Conservation (phyloP, 75 land plant species). For the Sequoiadendron giganteum region DNA sequence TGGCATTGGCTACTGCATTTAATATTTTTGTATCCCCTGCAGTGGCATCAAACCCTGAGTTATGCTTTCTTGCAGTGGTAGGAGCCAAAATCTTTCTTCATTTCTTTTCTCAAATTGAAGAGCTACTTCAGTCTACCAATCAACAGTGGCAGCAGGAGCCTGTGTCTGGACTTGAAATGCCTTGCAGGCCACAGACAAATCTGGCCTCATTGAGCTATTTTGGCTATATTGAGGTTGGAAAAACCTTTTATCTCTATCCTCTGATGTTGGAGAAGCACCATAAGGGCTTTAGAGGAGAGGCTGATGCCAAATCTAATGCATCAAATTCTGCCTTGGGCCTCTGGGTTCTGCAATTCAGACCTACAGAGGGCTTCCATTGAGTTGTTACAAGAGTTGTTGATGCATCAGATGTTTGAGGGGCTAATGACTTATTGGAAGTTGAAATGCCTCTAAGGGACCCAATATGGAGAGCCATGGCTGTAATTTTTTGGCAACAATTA, state of each 20-base stretch:
- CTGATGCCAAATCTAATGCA: too few relatives aligned
- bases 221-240: too few relatives aligned
- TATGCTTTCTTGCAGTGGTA: background rate
- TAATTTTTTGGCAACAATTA: background rate
- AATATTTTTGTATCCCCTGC: too few relatives aligned
- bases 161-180: constrained; percentile 24
- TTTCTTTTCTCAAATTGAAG: constrained; percentile 14
- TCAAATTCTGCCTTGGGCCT: too few relatives aligned
- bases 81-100: background rate
- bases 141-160: constrained; percentile 7
- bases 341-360: too few relatives aligned
- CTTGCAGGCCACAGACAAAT: constrained; percentile 56
- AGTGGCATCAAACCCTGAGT: too few relatives aligned
- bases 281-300: constrained; percentile 32
- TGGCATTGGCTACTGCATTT: too few relatives aligned
- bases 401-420: background rate
- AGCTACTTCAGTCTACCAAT: background rate
- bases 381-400: constrained; percentile 9
- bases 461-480: too few relatives aligned
- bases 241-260: background rate
- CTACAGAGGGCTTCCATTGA: too few relatives aligned
- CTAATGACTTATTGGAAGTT: too few relatives aligned
- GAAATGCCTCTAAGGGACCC: too few relatives aligned
- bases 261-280: constrained; percentile 19
- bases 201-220: constrained; percentile 28